Evolutionary conservation across 345 rosid species (phyloP).

Genomic region (Salix koriyanagi): DNA sequence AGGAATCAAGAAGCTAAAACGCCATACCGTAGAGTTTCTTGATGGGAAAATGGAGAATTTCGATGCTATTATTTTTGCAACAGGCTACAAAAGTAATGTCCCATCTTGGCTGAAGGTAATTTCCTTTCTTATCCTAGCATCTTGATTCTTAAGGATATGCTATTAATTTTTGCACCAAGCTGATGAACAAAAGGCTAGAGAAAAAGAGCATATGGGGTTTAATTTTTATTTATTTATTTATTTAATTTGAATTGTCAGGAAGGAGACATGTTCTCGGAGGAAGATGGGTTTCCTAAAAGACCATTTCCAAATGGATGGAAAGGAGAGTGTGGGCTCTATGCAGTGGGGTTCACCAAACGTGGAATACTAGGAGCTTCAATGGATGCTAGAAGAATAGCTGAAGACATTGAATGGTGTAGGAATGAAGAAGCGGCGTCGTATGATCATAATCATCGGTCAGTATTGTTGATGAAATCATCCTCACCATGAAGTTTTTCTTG

Average conservation of each 20-base stretch:
- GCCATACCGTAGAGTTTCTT: conserved; percentile 58
- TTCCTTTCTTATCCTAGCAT: not conserved
- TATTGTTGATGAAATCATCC: conserved; percentile 13
- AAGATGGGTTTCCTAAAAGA: conserved; percentile 31
- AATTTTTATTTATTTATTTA: not conserved
- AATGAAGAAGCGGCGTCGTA: conserved; percentile 17
- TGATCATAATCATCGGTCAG: conserved; percentile 2
- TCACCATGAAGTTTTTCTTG: not conserved
- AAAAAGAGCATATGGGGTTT: not conserved
- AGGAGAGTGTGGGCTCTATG: conserved; percentile 29
- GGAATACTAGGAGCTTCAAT: conserved; percentile 35
- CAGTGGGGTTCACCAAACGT: conserved; percentile 38
- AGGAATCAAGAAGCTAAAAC: conserved; percentile 52
- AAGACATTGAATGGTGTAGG: conserved; percentile 18
- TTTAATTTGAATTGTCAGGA: conserved; percentile 16
- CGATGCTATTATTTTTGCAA: conserved; percentile 83
- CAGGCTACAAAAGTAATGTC: conserved; percentile 86
- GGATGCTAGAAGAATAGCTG: conserved; percentile 29
- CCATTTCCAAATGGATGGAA: conserved; percentile 37
- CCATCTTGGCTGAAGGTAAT: conserved; percentile 82
- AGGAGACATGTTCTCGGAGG: conserved; percentile 30
- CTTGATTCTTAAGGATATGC: not conserved
- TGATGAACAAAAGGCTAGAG: not conserved
- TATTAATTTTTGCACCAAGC: not conserved
- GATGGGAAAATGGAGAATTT: conserved; percentile 59